These are phyloP conservation scores for Calocybe indica DNA, from an alignment of 768 basidiomycete species.

Conservation along the genomic window DNA sequence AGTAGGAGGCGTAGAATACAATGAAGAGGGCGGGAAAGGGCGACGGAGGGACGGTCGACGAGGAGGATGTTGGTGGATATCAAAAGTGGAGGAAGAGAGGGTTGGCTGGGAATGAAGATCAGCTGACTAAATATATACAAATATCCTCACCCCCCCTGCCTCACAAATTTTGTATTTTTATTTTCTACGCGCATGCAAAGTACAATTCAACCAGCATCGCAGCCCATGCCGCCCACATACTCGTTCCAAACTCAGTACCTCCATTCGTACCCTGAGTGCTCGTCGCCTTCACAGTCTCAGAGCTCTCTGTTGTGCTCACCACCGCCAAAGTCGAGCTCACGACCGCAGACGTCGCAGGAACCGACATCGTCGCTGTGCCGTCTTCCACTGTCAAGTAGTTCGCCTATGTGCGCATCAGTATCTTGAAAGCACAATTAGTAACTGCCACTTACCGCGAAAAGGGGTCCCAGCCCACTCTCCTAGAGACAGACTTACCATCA, in stretches of 20 bases:
- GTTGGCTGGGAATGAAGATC: slow-evolving; percentile 13
- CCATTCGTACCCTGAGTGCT: neutral
- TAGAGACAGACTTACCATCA: slow-evolving; percentile 15
- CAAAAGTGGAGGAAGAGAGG: slow-evolving; percentile 8
- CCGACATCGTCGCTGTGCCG: slow-evolving; percentile 48
- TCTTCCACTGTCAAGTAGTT: slow-evolving; percentile 73
- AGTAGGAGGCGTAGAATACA: slow-evolving; percentile 5
- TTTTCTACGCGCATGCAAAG: neutral
- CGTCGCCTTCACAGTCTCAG: slow-evolving; percentile 4
- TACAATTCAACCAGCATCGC: neutral
- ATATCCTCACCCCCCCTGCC: slow-evolving; percentile 2
- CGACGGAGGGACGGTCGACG: slow-evolving; percentile 13
- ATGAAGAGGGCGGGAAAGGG: slow-evolving; percentile 14
- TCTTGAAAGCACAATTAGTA: neutral
- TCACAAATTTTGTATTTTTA: neutral
- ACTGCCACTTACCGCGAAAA: slow-evolving; percentile 46
- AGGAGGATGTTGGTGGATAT: slow-evolving; percentile 6
- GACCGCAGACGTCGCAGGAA: slow-evolving; percentile 60
- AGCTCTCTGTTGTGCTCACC: too few species aligned
- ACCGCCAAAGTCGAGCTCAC: slow-evolving; percentile 49
- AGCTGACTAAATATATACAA: slow-evolving; percentile 22
- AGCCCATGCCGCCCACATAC: too few species aligned
- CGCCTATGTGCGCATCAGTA: slow-evolving; percentile 31
- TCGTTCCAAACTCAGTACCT: too few species aligned
- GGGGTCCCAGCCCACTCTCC: slow-evolving; percentile 48